A percentile compares a stretch with the other conserved stretches of the same genome.
Conservation (phyloP, 805 yeast genomes). For the Tetrapisispora fleetii region DNA sequence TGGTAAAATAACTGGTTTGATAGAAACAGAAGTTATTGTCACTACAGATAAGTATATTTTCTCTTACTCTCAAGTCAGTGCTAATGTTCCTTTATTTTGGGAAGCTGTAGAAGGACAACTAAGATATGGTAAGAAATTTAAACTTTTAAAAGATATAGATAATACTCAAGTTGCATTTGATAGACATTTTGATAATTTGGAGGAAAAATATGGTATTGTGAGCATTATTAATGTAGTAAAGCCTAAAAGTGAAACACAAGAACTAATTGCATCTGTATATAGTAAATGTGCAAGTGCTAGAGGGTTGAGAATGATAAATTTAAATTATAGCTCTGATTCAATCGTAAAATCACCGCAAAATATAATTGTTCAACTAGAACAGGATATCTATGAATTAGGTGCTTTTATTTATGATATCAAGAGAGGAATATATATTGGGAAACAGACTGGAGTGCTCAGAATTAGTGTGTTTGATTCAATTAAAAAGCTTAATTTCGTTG, state of each 20-base stretch:
- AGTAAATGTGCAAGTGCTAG: slow-evolving; percentile 38
- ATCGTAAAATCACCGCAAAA: slow-evolving; percentile 31
- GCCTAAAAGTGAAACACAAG: slow-evolving; percentile 59
- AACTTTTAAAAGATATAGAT: slow-evolving; percentile 66
- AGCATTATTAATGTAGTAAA: slow-evolving; percentile 68
- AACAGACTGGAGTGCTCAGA: slow-evolving; percentile 86
- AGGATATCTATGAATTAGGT: slow-evolving; percentile 69
- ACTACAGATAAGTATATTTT: slow-evolving; percentile 42
- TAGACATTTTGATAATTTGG: slow-evolving; percentile 63
- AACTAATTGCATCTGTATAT: slow-evolving; percentile 53
- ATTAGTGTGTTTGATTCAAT: slow-evolving; percentile 85
- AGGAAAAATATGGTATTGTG: slow-evolving; percentile 72
- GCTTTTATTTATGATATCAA: slow-evolving; percentile 66
- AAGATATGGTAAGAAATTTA: slow-evolving; percentile 69
- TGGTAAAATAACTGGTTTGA: slow-evolving; percentile 85
- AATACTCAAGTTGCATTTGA: slow-evolving; percentile 84
- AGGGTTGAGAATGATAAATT: slow-evolving; percentile 29
- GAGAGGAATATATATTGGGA: slow-evolving; percentile 50
- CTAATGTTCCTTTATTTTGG: slow-evolving; percentile 91
- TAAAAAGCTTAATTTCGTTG: slow-evolving; percentile 74
- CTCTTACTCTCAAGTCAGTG: slow-evolving; percentile 77
- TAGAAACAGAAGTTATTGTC: slow-evolving; percentile 78
- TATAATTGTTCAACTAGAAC: slow-evolving; percentile 45
- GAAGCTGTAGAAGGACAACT: slow-evolving; percentile 67
- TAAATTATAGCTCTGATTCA: slow-evolving; percentile 31